phyloP scores from a whole-genome alignment of 257 asterid species.

The Solanum bulbocastanum region DNA sequence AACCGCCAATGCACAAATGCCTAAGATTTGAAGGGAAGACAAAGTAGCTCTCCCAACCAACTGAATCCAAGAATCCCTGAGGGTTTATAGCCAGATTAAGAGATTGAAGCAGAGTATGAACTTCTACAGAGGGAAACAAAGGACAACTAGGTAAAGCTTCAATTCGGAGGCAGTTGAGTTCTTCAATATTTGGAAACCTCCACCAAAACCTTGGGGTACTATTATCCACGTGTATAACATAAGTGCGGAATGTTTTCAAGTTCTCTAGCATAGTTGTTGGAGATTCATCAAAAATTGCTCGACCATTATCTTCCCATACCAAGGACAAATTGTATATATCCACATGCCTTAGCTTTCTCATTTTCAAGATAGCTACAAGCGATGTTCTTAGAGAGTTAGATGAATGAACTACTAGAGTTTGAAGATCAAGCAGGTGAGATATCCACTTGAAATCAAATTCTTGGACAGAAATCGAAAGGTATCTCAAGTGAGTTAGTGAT shows the following conservation, averaged over 20 bases:
- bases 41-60: not conserved
- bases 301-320: not conserved
- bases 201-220: not conserved
- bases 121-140: not conserved
- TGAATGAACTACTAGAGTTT: not conserved
- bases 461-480: not conserved
- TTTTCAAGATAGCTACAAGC: not conserved
- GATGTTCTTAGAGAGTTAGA: rapidly evolving
- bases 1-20: not conserved
- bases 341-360: not conserved
- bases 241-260: not conserved
- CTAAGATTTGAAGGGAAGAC: not conserved
- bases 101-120: no score
- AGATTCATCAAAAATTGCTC: not conserved
- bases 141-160: not conserved
- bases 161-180: not conserved
- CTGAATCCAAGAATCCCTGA: not conserved
- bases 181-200: not conserved
- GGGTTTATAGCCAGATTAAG: no score
- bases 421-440: not conserved
- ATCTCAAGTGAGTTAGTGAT: not conserved
- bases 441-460: not conserved
- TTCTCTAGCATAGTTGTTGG: not conserved
- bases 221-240: not conserved
- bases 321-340: rapidly evolving